Percentiles rank a stretch among this genome's conserved stretches.
Evolutionary conservation across 768 basidiomycete genomes (phyloP).

Genomic region (Bullera alba): DNA sequence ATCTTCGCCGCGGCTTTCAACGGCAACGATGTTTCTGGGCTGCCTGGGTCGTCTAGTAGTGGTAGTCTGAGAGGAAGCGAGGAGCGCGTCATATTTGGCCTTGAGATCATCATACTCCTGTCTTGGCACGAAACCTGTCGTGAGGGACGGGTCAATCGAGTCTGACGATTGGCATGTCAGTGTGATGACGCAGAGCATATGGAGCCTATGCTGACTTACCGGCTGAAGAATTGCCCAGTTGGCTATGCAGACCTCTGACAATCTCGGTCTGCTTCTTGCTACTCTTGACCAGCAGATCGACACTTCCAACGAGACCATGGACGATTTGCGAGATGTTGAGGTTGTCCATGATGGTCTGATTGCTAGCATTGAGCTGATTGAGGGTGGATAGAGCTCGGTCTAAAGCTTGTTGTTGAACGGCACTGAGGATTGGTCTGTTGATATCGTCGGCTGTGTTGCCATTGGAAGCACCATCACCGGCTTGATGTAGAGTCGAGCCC

Average conservation of each 20-base stretch:
- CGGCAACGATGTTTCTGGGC: not conserved
- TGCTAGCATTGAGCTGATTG: conserved; percentile 1
- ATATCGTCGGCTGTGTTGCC: not conserved
- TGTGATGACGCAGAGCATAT: too few species aligned
- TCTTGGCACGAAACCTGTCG: conserved; percentile 12
- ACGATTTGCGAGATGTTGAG: conserved; percentile 14
- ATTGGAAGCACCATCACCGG: not conserved
- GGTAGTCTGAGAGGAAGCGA: not conserved
- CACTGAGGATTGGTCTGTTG: not conserved
- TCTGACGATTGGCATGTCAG: too few species aligned
- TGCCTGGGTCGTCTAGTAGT: not conserved
- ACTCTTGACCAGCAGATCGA: conserved; percentile 13
- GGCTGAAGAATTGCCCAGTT: conserved; percentile 2
- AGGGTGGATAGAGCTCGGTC: conserved; percentile 7
- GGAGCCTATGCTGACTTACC: too few species aligned
- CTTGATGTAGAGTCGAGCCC: not conserved
- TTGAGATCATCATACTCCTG: conserved; percentile 28
- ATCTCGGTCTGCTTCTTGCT: conserved; percentile 18
- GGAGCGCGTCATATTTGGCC: conserved; percentile 21
- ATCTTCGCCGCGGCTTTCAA: too few species aligned
- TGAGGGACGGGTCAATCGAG: not conserved
- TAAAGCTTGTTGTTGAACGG: conserved; percentile 1
- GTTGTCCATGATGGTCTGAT: conserved; percentile 13
- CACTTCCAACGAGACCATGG: conserved; percentile 8
- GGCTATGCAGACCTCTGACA: conserved; percentile 9